Percentiles rank a stretch among this genome's conserved stretches.
phyloP scores from a whole-genome alignment of 768 basidiomycete species.

The Mycena kentingensis region DNA sequence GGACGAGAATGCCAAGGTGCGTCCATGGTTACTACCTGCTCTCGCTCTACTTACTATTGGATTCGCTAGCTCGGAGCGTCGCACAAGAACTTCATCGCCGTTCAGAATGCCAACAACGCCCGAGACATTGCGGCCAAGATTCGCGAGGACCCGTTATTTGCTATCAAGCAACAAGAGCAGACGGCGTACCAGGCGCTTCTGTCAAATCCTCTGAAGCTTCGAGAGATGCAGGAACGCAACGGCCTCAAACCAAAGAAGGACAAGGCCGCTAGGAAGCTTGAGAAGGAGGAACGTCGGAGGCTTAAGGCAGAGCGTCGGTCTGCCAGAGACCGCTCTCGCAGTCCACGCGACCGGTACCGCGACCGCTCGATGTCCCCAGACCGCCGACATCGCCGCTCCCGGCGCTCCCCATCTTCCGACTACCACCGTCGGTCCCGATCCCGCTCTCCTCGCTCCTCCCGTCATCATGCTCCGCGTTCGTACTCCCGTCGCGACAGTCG shows the following conservation, averaged over 20 bases:
- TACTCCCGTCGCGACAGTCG: slow-evolving; percentile 30
- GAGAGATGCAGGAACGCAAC: slow-evolving; percentile 77
- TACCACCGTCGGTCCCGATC: slow-evolving; percentile 35
- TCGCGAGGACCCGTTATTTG: slow-evolving; percentile 94
- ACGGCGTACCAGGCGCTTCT: slow-evolving; percentile 85
- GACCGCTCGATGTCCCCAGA: slow-evolving; percentile 33
- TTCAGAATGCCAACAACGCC: slow-evolving; percentile 88
- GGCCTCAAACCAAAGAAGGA: slow-evolving; percentile 83
- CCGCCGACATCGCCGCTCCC: slow-evolving; percentile 38
- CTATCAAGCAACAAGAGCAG: slow-evolving; percentile 98
- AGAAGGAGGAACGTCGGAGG: slow-evolving; percentile 49
- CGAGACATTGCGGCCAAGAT: slow-evolving; percentile 93
- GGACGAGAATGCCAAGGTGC: slow-evolving; percentile 87
- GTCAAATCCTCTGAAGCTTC: slow-evolving; percentile 82
- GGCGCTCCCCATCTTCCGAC: slow-evolving; percentile 49
- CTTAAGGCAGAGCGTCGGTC: slow-evolving; percentile 43
- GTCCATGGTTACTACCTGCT: slow-evolving; percentile 10
- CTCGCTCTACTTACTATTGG: slow-evolving; percentile 16
- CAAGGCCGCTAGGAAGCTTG: slow-evolving; percentile 61
- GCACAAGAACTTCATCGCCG: slow-evolving; percentile 91
- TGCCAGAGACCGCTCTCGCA: slow-evolving; percentile 27
- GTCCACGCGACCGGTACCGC: slow-evolving; percentile 25
- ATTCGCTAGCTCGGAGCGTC: slow-evolving; percentile 69
- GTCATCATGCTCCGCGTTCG: slow-evolving; percentile 40
- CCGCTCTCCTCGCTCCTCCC: slow-evolving; percentile 24